Percentiles rank a stretch among this genome's conserved stretches.
phyloP scores from a whole-genome alignment of 495 filamentous ascomycete genomes.

The Lepidopterella palustris region DNA sequence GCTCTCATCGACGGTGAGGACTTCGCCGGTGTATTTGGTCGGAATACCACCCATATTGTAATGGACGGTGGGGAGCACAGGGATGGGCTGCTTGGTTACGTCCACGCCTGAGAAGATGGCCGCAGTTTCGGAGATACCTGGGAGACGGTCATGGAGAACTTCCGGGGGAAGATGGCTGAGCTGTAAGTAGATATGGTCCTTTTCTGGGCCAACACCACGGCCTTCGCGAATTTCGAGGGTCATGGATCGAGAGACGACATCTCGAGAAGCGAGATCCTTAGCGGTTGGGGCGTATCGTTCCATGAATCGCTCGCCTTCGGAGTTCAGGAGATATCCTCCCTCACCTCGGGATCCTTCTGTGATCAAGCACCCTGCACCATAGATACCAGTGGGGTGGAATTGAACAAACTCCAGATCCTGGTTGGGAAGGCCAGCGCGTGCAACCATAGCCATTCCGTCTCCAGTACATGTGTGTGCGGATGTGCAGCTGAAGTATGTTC shows the following conservation, averaged over 20 bases:
- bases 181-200: conserved; percentile 96
- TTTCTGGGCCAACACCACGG: conserved; percentile 89
- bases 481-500: conserved; percentile 96
- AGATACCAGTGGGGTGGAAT: conserved; percentile 98
- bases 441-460: conserved; percentile 98
- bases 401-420: conserved; percentile 98
- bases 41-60: conserved; percentile 99
- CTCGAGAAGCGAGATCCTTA: conserved; percentile 89
- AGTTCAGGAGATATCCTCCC: conserved; percentile 92
- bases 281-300: conserved; percentile 92
- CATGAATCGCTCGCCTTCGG: conserved; percentile 96
- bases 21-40: conserved; percentile 93
- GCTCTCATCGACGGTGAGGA: conserved; percentile 67
- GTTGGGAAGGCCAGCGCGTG: conserved; percentile 91
- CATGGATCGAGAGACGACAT: conserved; percentile 94
- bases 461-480: conserved; percentile 97
- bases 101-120: conserved; percentile 95
- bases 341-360: conserved; percentile 96
- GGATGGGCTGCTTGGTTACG: conserved; percentile 92
- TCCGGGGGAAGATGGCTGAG: conserved; percentile 88
- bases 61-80: conserved; percentile 93
- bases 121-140: conserved; percentile 96
- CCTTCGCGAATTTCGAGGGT: conserved; percentile 95
- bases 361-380: conserved; percentile 94
- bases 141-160: conserved; percentile 89